These are phyloP conservation scores for Neurospora sp. DNA, from an alignment of 495 filamentous ascomycete species.

Conservation along the genomic window DNA sequence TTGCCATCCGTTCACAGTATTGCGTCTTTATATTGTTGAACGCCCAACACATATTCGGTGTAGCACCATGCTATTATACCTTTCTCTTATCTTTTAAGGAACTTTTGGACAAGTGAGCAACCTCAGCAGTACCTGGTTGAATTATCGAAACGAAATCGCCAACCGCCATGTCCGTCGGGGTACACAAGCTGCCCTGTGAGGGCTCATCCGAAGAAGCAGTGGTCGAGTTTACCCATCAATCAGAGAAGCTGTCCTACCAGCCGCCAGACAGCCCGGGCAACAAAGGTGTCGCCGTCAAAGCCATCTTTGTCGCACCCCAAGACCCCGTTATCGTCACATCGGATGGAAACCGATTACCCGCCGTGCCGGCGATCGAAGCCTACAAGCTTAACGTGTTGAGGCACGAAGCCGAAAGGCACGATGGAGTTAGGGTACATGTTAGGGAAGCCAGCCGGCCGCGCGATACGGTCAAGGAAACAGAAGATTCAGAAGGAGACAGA, in stretches of 20 bases:
- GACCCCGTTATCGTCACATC: slow-evolving; percentile 62
- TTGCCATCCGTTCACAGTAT: neutral
- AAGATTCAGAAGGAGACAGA: slow-evolving; percentile 3
- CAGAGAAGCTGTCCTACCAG: slow-evolving; percentile 48
- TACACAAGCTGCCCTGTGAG: neutral
- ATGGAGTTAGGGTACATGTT: slow-evolving; percentile 6
- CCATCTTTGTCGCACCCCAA: slow-evolving; percentile 56
- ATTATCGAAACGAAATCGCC: neutral
- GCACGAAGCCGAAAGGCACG: slow-evolving; percentile 34
- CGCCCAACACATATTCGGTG: neutral
- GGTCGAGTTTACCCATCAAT: slow-evolving; percentile 41
- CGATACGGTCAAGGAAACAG: slow-evolving; percentile 3
- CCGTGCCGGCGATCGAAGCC: slow-evolving; percentile 55
- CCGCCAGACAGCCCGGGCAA: slow-evolving; percentile 14
- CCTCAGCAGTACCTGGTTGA: neutral
- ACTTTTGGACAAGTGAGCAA: neutral
- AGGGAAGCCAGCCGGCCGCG: slow-evolving; percentile 15
- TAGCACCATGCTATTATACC: neutral
- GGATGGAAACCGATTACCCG: slow-evolving; percentile 53
- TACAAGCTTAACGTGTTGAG: slow-evolving; percentile 53
- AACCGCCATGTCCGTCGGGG: neutral
- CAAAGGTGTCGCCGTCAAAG: slow-evolving; percentile 46
- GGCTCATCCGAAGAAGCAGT: slow-evolving; percentile 14
- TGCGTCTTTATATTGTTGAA: neutral
- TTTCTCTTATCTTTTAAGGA: neutral